phyloP scores from a whole-genome alignment of 2,329 filamentous ascomycete genomes.

The Cladophialophora psammophila region DNA sequence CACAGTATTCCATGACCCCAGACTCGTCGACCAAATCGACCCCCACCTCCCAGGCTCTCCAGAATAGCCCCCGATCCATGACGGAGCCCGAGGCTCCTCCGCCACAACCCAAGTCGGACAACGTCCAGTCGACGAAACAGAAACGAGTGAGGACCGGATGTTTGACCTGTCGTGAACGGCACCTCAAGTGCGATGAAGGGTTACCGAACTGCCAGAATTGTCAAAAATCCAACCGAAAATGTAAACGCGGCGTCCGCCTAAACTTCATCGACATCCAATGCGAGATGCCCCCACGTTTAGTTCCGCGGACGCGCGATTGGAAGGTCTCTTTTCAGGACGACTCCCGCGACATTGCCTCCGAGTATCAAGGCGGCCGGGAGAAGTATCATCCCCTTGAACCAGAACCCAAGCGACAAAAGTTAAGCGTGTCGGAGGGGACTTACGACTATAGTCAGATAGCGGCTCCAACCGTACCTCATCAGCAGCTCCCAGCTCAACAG shows the following conservation, averaged over 20 bases:
- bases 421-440: slow-evolving; percentile 36
- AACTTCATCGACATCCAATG: slow-evolving; percentile 90
- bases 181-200: slow-evolving; percentile 89
- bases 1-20: slow-evolving; percentile 32
- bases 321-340: slow-evolving; percentile 84
- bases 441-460: slow-evolving; percentile 47
- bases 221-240: slow-evolving; percentile 82
- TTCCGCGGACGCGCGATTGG: slow-evolving; percentile 70
- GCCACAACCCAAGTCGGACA: slow-evolving; percentile 29
- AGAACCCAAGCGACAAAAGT: slow-evolving; percentile 44
- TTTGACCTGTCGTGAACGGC: slow-evolving; percentile 85
- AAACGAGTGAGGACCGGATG: slow-evolving; percentile 89
- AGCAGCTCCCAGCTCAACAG: slow-evolving; percentile 53
- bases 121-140: slow-evolving; percentile 62
- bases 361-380: slow-evolving; percentile 80
- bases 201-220: slow-evolving; percentile 76
- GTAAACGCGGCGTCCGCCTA: slow-evolving; percentile 83
- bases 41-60: slow-evolving; percentile 34
- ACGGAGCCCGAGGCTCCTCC: slow-evolving; percentile 32
- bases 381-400: slow-evolving; percentile 70
- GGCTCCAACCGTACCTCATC: slow-evolving; percentile 51
- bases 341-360: slow-evolving; percentile 85
- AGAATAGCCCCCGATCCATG: slow-evolving; percentile 38
- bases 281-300: slow-evolving; percentile 65
- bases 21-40: slow-evolving; percentile 38